These are phyloP conservation scores for Colletotrichum sp. DNA, from an alignment of 2,329 filamentous ascomycete species.

Conservation along the genomic window DNA sequence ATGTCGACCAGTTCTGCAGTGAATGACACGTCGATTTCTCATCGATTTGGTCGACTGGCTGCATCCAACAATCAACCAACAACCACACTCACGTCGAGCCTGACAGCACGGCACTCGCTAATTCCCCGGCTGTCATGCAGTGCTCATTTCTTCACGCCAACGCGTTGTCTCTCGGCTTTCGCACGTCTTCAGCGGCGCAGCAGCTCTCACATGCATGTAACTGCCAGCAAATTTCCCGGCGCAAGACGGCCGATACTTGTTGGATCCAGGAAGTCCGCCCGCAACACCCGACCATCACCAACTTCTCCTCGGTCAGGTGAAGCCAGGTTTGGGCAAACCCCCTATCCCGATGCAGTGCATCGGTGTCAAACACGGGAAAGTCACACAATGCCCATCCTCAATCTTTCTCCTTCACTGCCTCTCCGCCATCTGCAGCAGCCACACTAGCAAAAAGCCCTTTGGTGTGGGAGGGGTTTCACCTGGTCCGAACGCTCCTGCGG, in stretches of 20 bases:
- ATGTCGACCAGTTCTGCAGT: neutral
- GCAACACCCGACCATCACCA: neutral
- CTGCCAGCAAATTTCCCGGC: neutral
- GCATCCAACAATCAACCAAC: neutral
- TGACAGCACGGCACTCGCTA: constrained; percentile 1
- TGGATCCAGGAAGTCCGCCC: neutral
- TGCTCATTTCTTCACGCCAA: neutral
- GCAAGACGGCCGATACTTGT: neutral
- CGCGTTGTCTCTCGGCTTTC: neutral
- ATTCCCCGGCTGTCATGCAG: neutral
- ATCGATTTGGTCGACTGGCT: neutral
- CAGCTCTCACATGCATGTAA: neutral
- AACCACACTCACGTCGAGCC: neutral
- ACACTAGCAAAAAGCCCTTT: neutral
- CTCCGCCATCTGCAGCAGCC: neutral
- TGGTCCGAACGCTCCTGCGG: neutral
- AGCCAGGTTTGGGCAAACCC: neutral
- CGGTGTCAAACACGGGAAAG: neutral
- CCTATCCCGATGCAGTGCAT: neutral
- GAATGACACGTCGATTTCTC: neutral
- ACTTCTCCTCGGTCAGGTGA: neutral
- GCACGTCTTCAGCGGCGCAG: neutral
- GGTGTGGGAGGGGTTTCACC: constrained; percentile 3
- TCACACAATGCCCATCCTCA: neutral
- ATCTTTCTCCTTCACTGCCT: neutral